Conservation (phyloP, 108 stramenopile genomes). For the Nitzschia sp. region DNA sequence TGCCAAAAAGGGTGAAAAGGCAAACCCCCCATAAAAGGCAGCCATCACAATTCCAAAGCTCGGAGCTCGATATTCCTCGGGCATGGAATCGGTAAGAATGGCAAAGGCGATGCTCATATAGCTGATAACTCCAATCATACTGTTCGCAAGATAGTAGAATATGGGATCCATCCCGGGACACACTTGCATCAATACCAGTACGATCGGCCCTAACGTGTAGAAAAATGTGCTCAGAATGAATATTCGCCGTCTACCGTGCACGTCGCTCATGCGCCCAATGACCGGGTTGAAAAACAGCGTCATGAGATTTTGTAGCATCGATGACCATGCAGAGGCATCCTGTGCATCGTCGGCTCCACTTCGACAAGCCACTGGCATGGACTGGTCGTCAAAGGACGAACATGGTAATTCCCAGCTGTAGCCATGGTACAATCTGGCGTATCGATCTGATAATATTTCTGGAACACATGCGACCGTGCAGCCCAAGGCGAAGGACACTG, state of each 20-base stretch:
- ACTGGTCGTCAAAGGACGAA: slow-evolving; percentile 22
- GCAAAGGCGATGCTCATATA: slow-evolving; percentile 65
- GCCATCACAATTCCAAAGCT: slow-evolving; percentile 71
- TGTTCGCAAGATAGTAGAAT: slow-evolving; percentile 57
- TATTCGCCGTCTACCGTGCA: slow-evolving; percentile 52
- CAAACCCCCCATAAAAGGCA: slow-evolving; percentile 67
- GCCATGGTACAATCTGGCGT: slow-evolving; percentile 66
- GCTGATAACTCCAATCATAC: slow-evolving; percentile 53
- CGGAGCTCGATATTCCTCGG: slow-evolving; percentile 56
- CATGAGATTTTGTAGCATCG: slow-evolving; percentile 44
- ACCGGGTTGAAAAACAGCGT: slow-evolving; percentile 61
- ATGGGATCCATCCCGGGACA: slow-evolving; percentile 49
- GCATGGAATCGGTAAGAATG: slow-evolving; percentile 64
- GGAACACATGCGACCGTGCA: slow-evolving; percentile 66
- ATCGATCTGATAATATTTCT: slow-evolving; percentile 66
- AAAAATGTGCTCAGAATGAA: slow-evolving; percentile 55
- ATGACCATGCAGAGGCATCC: slow-evolving; percentile 47
- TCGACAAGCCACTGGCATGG: slow-evolving; percentile 60
- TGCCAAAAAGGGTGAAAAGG: slow-evolving; percentile 59
- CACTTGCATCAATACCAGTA: slow-evolving; percentile 55
- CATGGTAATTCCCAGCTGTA: slow-evolving; percentile 50
- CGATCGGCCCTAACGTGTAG: slow-evolving; percentile 44
- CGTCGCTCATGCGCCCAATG: slow-evolving; percentile 71
- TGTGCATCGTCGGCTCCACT: slow-evolving; percentile 75
- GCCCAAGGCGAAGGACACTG: slow-evolving; percentile 44